Conservation (phyloP, 2,329 filamentous ascomycete species). For the Phyllosticta citribraziliensis region DNA sequence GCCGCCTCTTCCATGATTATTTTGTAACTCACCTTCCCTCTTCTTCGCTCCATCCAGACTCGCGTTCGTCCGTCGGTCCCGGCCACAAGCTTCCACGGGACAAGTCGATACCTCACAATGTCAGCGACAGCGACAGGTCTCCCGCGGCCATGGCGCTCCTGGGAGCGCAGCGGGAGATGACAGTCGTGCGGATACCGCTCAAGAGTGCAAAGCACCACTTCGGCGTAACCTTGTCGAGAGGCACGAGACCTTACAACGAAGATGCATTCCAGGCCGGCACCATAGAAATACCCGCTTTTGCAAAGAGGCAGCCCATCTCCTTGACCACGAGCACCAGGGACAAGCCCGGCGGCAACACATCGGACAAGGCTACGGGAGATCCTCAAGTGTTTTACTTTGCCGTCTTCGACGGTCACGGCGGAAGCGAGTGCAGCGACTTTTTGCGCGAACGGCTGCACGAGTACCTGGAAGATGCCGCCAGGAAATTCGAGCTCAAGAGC, state of each 20-base stretch:
- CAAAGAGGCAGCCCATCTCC: conserved; percentile 65
- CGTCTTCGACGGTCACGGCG: conserved; percentile 93
- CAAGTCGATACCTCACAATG: conserved; percentile 67
- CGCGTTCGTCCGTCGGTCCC: conserved; percentile 50
- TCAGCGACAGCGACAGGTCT: conserved; percentile 26
- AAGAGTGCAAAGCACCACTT: conserved; percentile 95
- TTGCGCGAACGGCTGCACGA: conserved; percentile 73
- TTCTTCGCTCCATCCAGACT: conserved; percentile 84
- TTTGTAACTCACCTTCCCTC: conserved; percentile 94
- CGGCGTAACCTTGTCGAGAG: conserved; percentile 67
- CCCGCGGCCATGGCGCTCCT: conserved; percentile 26
- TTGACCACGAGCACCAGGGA: conserved; percentile 32
- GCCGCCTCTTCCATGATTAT: conserved; percentile 72
- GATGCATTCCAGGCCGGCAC: conserved; percentile 91
- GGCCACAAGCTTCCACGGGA: conserved; percentile 74
- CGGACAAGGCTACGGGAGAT: conserved; percentile 72
- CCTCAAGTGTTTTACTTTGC: conserved; percentile 97
- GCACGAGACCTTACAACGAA: conserved; percentile 82
- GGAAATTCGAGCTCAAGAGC: conserved; percentile 66
- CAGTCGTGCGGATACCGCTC: conserved; percentile 88
- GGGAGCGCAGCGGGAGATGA: conserved; percentile 55
- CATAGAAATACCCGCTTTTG: conserved; percentile 86
- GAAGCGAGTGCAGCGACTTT: conserved; percentile 78
- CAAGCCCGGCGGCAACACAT: conserved; percentile 42
- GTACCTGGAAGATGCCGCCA: conserved; percentile 76